Evolutionary conservation across 352 stramenopile species (phyloP).

Genomic region (Phytopythium delawarense): DNA sequence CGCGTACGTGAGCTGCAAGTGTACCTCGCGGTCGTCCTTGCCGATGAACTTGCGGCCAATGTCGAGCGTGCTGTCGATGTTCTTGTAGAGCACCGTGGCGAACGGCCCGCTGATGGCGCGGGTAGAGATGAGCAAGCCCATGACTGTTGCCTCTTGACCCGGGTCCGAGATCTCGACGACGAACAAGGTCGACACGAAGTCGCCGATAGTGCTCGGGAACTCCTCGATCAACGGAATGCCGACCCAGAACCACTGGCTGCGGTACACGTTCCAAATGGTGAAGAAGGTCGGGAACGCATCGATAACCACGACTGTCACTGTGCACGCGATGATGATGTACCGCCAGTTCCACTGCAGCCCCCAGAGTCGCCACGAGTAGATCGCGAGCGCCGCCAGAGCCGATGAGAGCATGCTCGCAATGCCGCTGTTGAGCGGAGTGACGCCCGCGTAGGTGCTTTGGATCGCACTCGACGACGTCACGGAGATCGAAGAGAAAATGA

Average conservation of each 20-base stretch:
- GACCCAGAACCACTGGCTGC: slow-evolving; percentile 64
- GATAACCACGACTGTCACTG: slow-evolving; percentile 37
- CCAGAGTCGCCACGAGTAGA: slow-evolving; percentile 36
- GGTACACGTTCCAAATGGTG: slow-evolving; percentile 61
- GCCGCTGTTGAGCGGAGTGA: slow-evolving; percentile 52
- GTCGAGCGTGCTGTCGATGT: slow-evolving; percentile 45
- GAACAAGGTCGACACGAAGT: slow-evolving; percentile 42
- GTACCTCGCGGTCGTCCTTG: slow-evolving; percentile 35
- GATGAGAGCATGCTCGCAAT: slow-evolving; percentile 42
- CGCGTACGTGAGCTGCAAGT: slow-evolving; percentile 41
- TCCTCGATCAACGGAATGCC: slow-evolving; percentile 46
- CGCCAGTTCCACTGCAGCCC: slow-evolving; percentile 59
- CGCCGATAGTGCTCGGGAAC: slow-evolving; percentile 38
- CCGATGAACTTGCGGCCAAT: slow-evolving; percentile 40
- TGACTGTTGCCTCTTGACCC: slow-evolving; percentile 48
- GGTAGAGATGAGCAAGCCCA: slow-evolving; percentile 39
- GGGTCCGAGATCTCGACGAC: slow-evolving; percentile 46
- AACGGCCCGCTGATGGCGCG: slow-evolving; percentile 41
- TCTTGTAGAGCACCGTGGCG: slow-evolving; percentile 51
- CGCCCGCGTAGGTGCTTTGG: slow-evolving; percentile 43
- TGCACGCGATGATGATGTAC: slow-evolving; percentile 30
- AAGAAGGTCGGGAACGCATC: slow-evolving; percentile 47
- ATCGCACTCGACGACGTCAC: slow-evolving; percentile 46
- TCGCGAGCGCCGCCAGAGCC: slow-evolving; percentile 32
- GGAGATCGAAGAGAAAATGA: slow-evolving; percentile 40